These are phyloP conservation scores for Salix viminalis DNA, from an alignment of 345 rosid genomes.

Conservation along the genomic window DNA sequence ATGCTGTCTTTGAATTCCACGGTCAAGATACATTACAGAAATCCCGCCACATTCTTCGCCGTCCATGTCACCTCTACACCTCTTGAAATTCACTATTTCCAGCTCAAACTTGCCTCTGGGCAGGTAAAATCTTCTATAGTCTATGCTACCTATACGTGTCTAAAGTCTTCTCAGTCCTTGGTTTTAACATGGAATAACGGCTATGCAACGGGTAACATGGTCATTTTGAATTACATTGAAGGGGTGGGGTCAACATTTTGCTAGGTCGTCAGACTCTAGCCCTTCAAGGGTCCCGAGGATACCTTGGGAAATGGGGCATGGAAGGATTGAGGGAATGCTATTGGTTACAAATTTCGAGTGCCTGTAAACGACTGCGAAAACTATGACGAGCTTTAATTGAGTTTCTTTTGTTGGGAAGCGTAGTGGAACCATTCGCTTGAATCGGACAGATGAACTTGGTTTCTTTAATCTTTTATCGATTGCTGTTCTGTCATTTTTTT, in stretches of 20 bases:
- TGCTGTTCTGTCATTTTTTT: background rate
- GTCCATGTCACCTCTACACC: slow-evolving; percentile 91
- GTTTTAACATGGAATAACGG: background rate
- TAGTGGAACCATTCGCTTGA: background rate
- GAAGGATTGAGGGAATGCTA: slow-evolving; percentile 2
- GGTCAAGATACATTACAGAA: slow-evolving; percentile 74
- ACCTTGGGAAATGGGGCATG: slow-evolving; percentile 14
- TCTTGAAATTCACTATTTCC: slow-evolving; percentile 62
- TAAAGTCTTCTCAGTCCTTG: background rate
- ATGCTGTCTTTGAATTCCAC: slow-evolving; percentile 88
- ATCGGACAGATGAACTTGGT: background rate
- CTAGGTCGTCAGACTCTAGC: background rate
- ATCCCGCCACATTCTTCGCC: slow-evolving; percentile 78
- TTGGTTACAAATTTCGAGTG: slow-evolving; percentile 15
- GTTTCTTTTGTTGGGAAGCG: background rate
- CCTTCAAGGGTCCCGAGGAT: background rate
- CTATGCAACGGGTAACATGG: background rate
- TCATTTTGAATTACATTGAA: background rate
- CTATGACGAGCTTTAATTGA: background rate
- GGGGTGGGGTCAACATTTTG: background rate
- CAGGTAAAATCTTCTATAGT: slow-evolving; percentile 37
- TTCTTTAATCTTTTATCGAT: background rate
- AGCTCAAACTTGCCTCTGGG: slow-evolving; percentile 76
- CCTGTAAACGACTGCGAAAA: slow-evolving; percentile 25
- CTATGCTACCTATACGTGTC: background rate